These are phyloP conservation scores for Claviceps sp. DNA, from an alignment of 2,329 filamentous ascomycete species.

Conservation along the genomic window DNA sequence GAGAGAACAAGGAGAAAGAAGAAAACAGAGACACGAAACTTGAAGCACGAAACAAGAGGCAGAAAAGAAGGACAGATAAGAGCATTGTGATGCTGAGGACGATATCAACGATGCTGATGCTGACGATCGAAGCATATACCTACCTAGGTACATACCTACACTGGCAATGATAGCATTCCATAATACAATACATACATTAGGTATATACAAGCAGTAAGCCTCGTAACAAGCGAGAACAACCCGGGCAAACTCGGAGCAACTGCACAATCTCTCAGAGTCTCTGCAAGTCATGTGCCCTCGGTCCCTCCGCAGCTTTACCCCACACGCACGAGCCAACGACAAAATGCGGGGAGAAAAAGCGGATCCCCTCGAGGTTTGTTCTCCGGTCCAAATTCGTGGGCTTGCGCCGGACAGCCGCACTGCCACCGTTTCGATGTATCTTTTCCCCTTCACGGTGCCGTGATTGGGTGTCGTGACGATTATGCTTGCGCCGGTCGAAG, in stretches of 20 bases:
- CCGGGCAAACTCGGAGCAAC: background rate
- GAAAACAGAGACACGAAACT: background rate
- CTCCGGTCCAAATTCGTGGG: constrained; percentile 24
- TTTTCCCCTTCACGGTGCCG: no score
- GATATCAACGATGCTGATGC: no score
- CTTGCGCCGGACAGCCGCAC: background rate
- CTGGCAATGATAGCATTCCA: no score
- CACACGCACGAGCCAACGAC: background rate
- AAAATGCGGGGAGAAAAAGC: no score
- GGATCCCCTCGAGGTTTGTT: background rate
- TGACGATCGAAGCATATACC: no score
- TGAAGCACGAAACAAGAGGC: constrained; percentile 7
- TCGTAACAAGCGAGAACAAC: background rate
- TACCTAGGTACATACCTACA: no score
- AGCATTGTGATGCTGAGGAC: background rate
- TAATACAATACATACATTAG: no score
- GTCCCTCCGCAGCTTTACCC: background rate
- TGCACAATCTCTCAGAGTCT: background rate
- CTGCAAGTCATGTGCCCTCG: background rate
- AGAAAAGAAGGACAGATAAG: background rate
- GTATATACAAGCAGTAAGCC: background rate
- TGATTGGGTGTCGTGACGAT: no score
- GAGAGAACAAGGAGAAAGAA: background rate
- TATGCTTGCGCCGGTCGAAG: no score
- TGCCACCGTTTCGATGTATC: background rate